Conservation (phyloP, 768 basidiomycete species). For the Tricholoma bakamatsutake region DNA sequence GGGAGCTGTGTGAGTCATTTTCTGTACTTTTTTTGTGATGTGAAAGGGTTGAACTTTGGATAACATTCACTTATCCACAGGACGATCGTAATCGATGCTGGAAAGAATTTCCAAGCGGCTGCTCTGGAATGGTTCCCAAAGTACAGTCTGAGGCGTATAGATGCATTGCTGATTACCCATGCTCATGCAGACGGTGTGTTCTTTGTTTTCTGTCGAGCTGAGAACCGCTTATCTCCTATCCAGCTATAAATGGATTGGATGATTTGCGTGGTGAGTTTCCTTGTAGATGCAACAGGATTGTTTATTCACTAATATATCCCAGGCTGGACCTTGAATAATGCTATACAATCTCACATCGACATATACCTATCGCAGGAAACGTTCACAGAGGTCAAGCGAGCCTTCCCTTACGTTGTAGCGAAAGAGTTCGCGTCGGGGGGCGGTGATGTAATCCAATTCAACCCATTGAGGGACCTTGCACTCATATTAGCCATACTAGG, state of each 20-base stretch:
- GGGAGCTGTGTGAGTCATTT: slow-evolving; percentile 44
- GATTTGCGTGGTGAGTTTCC: slow-evolving; percentile 65
- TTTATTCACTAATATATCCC: slow-evolving; percentile 5
- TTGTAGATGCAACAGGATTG: not conserved
- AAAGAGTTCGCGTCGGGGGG: slow-evolving; percentile 76
- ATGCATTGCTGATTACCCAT: slow-evolving; percentile 73
- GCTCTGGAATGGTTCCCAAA: slow-evolving; percentile 52
- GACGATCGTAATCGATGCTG: slow-evolving; percentile 78
- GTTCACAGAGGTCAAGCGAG: slow-evolving; percentile 55
- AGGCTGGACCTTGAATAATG: slow-evolving; percentile 69
- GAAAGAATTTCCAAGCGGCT: slow-evolving; percentile 71
- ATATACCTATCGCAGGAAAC: slow-evolving; percentile 66
- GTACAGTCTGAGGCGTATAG: slow-evolving; percentile 56
- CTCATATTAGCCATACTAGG: slow-evolving; percentile 33
- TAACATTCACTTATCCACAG: slow-evolving; percentile 27
- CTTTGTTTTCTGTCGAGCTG: not conserved
- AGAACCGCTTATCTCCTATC: slow-evolving; percentile 4
- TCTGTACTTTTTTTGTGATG: not conserved
- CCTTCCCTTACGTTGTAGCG: slow-evolving; percentile 79
- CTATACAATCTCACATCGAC: slow-evolving; percentile 70
- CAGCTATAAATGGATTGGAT: slow-evolving; percentile 86
- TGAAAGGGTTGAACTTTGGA: not conserved
- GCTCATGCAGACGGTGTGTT: slow-evolving; percentile 71
- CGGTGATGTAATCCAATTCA: slow-evolving; percentile 52
- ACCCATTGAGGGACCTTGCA: not conserved